Conservation (phyloP, 768 basidiomycete genomes). For the Amanita pseudoporphyria region DNA sequence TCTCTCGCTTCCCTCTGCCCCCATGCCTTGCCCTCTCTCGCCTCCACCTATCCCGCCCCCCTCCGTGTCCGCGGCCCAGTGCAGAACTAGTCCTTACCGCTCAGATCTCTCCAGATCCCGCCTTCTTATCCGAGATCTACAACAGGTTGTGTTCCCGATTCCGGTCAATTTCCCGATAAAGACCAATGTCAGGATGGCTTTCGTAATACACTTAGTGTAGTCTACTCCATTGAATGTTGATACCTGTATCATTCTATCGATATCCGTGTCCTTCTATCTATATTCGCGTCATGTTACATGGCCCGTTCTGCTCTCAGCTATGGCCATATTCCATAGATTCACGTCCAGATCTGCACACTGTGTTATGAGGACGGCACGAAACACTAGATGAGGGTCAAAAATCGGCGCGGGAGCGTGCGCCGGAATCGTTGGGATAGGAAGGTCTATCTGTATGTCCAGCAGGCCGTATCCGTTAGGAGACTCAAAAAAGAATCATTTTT, state of each 20-base stretch:
- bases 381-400: conserved; percentile 34
- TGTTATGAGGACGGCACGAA: conserved; percentile 45
- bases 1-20: background rate
- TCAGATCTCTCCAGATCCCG: background rate
- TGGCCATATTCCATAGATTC: conserved; percentile 28
- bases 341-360: conserved; percentile 39
- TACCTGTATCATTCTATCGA: conserved; percentile 14
- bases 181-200: background rate
- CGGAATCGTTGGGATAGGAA: conserved; percentile 34
- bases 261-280: background rate
- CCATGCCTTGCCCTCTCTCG: background rate
- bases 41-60: background rate
- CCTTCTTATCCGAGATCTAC: conserved; percentile 23
- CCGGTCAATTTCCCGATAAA: conserved; percentile 14
- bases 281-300: background rate
- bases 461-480: conserved; percentile 3
- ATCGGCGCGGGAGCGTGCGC: conserved; percentile 27
- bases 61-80: background rate
- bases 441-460: conserved; percentile 20
- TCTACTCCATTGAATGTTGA: background rate
- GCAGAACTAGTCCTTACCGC: background rate
- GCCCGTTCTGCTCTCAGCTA: conserved; percentile 15
- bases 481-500: too few species aligned
- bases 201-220: too few species aligned
- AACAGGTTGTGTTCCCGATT: conserved; percentile 14